Base-by-base conservation (phyloP, 768 basidiomycete species). In the Amanita subjunquillea region DNA sequence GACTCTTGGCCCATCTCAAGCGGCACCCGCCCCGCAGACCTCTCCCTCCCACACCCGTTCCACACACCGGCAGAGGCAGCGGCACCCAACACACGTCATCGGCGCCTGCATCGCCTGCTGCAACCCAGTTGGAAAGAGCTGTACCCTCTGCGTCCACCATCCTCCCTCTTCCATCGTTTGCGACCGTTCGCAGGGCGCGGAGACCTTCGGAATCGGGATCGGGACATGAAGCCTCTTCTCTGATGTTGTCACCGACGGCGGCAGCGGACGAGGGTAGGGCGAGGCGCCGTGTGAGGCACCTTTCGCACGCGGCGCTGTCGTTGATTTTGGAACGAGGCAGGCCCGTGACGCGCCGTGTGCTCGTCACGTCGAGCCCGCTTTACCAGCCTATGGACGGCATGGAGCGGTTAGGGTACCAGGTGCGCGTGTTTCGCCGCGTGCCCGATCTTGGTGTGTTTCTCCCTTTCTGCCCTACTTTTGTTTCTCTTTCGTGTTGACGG, bases 321-420 rank as follows among this genome's bases (percentile, higher is more conserved):
- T 74, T 92, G 36, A 78, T 93, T 50, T 73, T 94, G 36, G 90
- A 92, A 67, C 78, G 91, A 37, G 91, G 90, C 6, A 76, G 91
- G 34, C 78, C 83, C 6, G 74, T 91, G 50, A 80, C 78, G 22
- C 77, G 85, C 30, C 78, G 88, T 22, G 85, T 89, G 5, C 72
- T 91, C 5, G 90, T 86, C 30, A 81, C 89, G 0, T 89, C 86
- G 10, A 88, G 85, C 40, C 90, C 91, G 2, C 66, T 93, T 45
- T 88, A 91, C 65, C 91, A 93, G 63, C 79, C 85, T 9, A 82
- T 92, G 73, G 80, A 84, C 8, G 68, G 75, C 3, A 85, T 88
- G 15, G 74, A 82, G 58, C 74, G 79, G 48, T 69, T 92, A 39
- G 89, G 85, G 4, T 90, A 90, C 58, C 82, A 87, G 57, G 79